phyloP scores from a whole-genome alignment of 2,329 filamentous ascomycete species.

The Sodiomyces alkalinus region DNA sequence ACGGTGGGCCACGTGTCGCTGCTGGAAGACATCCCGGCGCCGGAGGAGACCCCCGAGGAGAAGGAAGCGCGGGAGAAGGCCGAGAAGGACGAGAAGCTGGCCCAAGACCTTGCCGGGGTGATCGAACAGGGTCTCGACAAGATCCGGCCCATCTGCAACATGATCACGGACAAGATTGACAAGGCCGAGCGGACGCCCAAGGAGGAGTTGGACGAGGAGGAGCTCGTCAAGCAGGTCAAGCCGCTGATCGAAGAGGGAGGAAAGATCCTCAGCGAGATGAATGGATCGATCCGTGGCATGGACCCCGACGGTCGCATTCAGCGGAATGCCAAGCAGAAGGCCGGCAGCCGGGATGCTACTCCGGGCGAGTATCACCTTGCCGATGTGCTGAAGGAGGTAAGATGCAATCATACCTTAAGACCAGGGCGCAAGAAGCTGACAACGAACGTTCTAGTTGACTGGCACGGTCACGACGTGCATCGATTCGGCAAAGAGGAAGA shows the following conservation, averaged over 20 bases:
- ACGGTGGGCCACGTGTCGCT: conserved; percentile 54
- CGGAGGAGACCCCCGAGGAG: conserved; percentile 25
- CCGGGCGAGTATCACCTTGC: conserved; percentile 77
- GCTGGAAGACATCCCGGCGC: conserved; percentile 39
- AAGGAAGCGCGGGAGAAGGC: conserved; percentile 39
- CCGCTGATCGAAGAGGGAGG: conserved; percentile 79
- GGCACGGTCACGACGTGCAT: conserved; percentile 69
- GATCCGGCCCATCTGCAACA: conserved; percentile 70
- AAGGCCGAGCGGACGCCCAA: conserved; percentile 64
- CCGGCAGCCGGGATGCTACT: conserved; percentile 57
- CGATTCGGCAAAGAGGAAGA: conserved; percentile 76
- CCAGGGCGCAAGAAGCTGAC: not conserved
- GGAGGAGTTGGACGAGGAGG: conserved; percentile 81
- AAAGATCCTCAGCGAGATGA: conserved; percentile 70
- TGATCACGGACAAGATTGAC: conserved; percentile 76
- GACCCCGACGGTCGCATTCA: conserved; percentile 82
- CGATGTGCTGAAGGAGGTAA: conserved; percentile 63
- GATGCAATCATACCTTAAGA: too few relatives aligned
- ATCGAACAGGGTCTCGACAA: conserved; percentile 70
- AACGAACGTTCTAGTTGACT: conserved; percentile 40
- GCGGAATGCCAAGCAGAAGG: conserved; percentile 69
- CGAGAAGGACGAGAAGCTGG: conserved; percentile 59
- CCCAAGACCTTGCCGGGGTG: conserved; percentile 56
- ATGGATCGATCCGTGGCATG: conserved; percentile 72
- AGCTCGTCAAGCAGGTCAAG: conserved; percentile 72